Evolutionary conservation across 2,329 filamentous ascomycete species (phyloP).

Genomic region (Hyphodiscus sp.): DNA sequence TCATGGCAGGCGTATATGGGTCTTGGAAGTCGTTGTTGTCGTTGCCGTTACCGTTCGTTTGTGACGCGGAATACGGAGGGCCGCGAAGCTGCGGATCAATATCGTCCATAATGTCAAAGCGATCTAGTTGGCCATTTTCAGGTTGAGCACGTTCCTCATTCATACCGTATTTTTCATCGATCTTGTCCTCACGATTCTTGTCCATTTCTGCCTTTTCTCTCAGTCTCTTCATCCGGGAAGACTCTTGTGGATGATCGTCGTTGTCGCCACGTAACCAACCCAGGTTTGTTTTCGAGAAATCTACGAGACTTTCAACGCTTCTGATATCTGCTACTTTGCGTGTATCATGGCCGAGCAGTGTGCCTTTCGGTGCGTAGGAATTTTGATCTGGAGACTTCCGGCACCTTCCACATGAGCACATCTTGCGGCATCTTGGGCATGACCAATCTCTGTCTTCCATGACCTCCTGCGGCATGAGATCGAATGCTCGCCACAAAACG

Average conservation of each 20-base stretch:
- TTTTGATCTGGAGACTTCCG: constrained; percentile 57
- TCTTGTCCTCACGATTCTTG: constrained; percentile 22
- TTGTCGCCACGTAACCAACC: constrained; percentile 64
- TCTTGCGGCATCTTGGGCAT: constrained; percentile 78
- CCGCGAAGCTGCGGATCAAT: constrained; percentile 26
- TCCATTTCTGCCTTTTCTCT: constrained; percentile 29
- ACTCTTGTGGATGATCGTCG: constrained; percentile 41
- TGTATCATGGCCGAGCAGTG: constrained; percentile 85
- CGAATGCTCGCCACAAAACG: constrained; percentile 85
- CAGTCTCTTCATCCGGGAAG: constrained; percentile 28
- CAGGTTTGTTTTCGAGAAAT: constrained; percentile 85
- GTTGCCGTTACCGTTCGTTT: background rate
- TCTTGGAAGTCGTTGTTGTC: constrained; percentile 7
- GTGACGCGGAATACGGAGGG: background rate
- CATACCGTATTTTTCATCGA: constrained; percentile 19
- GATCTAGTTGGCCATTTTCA: constrained; percentile 7
- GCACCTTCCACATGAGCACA: constrained; percentile 83
- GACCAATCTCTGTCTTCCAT: constrained; percentile 80
- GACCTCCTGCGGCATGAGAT: constrained; percentile 75
- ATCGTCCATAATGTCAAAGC: constrained; percentile 19
- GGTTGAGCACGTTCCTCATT: constrained; percentile 6
- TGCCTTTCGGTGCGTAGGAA: constrained; percentile 82
- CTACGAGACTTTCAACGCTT: constrained; percentile 83
- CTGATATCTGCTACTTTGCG: constrained; percentile 83
- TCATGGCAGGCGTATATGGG: constrained; percentile 4